phyloP scores from a whole-genome alignment of 169 alveolate genomes.

The Plasmodium knowlesi region DNA sequence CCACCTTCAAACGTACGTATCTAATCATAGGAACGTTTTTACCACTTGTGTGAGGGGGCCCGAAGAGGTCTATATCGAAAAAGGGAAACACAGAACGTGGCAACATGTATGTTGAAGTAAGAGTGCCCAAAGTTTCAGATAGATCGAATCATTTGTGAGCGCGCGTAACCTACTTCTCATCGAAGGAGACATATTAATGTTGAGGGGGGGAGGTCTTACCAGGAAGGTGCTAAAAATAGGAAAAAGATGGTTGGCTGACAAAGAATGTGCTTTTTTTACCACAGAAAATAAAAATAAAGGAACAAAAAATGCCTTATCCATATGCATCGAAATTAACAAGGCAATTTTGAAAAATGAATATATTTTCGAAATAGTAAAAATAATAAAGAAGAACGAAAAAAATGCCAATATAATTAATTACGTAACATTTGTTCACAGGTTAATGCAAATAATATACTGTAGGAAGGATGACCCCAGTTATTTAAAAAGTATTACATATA shows the following conservation, averaged over 20 bases:
- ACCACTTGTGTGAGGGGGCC: background rate
- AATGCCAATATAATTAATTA: constrained; percentile 48
- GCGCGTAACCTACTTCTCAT: background rate
- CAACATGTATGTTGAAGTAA: background rate
- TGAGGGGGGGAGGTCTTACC: background rate
- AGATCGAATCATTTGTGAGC: background rate
- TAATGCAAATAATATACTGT: constrained; percentile 50
- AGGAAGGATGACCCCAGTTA: background rate
- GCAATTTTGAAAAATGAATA: constrained; percentile 37
- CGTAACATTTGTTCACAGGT: constrained; percentile 59
- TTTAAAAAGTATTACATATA: constrained; percentile 20
- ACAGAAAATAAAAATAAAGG: constrained; percentile 14
- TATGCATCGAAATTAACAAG: constrained; percentile 47
- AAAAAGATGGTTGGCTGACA: background rate
- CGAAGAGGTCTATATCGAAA: background rate
- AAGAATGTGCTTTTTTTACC: background rate
- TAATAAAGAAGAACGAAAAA: constrained; percentile 34
- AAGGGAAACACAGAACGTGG: background rate
- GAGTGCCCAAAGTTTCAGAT: background rate
- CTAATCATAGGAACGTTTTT: background rate
- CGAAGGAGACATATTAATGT: constrained; percentile 11
- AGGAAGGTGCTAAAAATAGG: background rate
- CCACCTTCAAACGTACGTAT: background rate
- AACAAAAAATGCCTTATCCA: background rate
- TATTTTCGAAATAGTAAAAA: constrained; percentile 48